phyloP scores from a whole-genome alignment of 2,329 filamentous ascomycete species.

The Ceratocystis papillata region DNA sequence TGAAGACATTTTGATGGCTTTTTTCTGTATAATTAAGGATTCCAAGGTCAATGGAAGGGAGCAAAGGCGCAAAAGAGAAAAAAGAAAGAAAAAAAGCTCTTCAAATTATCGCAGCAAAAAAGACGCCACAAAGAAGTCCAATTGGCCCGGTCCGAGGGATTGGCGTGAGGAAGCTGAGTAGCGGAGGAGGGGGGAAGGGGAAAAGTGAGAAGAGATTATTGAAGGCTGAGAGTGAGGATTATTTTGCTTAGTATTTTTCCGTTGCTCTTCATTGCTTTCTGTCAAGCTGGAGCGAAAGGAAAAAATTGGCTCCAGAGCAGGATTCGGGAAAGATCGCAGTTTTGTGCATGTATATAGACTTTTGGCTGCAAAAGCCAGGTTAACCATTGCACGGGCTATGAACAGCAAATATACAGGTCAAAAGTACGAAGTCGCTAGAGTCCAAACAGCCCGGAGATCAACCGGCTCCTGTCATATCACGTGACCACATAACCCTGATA shows the following conservation, averaged over 20 bases:
- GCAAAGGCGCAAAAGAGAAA: conserved; percentile 16
- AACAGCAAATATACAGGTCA: neutral
- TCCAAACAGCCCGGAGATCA: conserved; percentile 14
- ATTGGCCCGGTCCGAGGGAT: conserved; percentile 23
- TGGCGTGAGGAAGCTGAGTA: conserved; percentile 12
- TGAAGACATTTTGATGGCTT: conserved; percentile 22
- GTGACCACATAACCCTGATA: conserved; percentile 14
- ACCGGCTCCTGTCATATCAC: conserved; percentile 1
- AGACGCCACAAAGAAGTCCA: conserved; percentile 23
- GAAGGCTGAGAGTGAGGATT: conserved; percentile 18
- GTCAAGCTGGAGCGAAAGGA: conserved; percentile 33
- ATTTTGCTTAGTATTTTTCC: conserved; percentile 18
- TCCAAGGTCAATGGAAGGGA: neutral
- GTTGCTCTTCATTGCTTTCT: conserved; percentile 30
- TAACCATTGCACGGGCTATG: neutral
- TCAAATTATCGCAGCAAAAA: conserved; percentile 19
- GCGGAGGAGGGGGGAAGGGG: conserved; percentile 6
- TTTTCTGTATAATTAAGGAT: conserved; percentile 11
- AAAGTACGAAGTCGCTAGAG: neutral
- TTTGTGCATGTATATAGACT: conserved; percentile 30
- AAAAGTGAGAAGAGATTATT: conserved; percentile 1
- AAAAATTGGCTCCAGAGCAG: conserved; percentile 34
- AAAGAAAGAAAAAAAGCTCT: conserved; percentile 12
- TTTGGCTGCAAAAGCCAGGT: neutral
- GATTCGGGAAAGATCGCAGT: conserved; percentile 40